Base-by-base conservation (phyloP, 148 eudicot species). In the Simmondsia chinensis region DNA sequence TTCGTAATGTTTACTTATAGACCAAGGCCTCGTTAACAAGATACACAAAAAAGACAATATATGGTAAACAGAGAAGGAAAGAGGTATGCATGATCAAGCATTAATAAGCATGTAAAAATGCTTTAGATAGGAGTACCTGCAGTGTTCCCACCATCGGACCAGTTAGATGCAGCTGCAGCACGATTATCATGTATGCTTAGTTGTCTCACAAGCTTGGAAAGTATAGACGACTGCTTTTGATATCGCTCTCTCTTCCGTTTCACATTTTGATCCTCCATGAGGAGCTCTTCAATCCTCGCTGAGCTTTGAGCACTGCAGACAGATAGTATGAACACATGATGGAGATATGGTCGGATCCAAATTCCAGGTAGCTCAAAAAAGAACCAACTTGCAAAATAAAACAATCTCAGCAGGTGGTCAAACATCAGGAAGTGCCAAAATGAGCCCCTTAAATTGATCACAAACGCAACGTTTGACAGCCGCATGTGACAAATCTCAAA, bases 171-270 rank as follows among this genome's bases (percentile, higher is more conserved):
- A 46, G 93, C 83, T 33, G 88, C 83, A 48, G 95, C 94, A 38
- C 88, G 73, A 54, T 74, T 85, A 52, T 91, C 97, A 61, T 91
- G 97, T 32, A 85, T 64, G 29, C 97, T 91, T 29, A 91, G 78
- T 49, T 85, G 94, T 44, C 83, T 74, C 36, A 93, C 80, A 21
- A 91, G 94, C 54, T 85, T 91, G 17, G 94, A 82, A 34, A 91
- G 83, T 51, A 91, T 59, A 40, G 94, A 48, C 26, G 95, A 85
- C 47, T 91, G 97, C 60, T 91, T 91, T 55, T 80, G 87, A 57
- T 52, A 55, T 24, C 81, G 93, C 10, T 91, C 97, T 64, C 97
- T 72, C 62, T 46, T 79, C 21, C 80, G 76, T 59, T 77, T 91
- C 39, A 72, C 80, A 65, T 91, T 91, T 14, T 80, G 82, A 63